phyloP scores from a whole-genome alignment of 345 rosid genomes.

The Noccaea bulbosa region DNA sequence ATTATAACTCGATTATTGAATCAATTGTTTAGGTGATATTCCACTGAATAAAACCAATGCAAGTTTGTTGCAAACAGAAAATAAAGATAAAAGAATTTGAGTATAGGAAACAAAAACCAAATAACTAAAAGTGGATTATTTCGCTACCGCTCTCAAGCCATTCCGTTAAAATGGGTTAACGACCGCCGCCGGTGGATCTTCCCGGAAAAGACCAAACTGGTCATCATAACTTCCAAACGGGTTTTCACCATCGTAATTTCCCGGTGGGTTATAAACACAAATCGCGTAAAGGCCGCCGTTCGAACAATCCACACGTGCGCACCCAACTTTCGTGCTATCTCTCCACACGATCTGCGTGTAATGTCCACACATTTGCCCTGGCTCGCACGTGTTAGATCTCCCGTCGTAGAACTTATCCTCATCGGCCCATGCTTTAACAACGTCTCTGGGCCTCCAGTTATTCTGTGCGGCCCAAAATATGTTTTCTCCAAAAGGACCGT shows the following conservation, averaged over 20 bases:
- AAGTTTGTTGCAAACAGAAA: background rate
- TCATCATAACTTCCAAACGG: conserved; percentile 42
- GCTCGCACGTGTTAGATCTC: conserved; percentile 42
- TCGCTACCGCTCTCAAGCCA: background rate
- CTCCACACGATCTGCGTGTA: conserved; percentile 68
- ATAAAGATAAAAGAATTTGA: background rate
- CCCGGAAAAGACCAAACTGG: conserved; percentile 25
- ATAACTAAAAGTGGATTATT: conserved; percentile 3
- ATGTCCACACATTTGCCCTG: conserved; percentile 52
- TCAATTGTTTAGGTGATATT: conserved; percentile 11
- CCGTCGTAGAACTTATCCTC: conserved; percentile 44
- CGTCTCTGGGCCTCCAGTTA: conserved; percentile 47
- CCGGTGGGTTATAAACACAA: conserved; percentile 59
- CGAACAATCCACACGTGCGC: conserved; percentile 44
- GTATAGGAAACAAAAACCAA: background rate
- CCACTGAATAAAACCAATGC: conserved; percentile 26
- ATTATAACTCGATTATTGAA: conserved; percentile 20
- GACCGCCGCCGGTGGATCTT: conserved; percentile 36
- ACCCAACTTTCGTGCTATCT: conserved; percentile 48
- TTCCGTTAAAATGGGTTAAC: background rate
- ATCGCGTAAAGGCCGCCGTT: conserved; percentile 46
- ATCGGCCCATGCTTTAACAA: conserved; percentile 51
- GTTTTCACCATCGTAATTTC: conserved; percentile 51
- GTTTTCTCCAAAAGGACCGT: conserved; percentile 61
- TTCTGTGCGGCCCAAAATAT: conserved; percentile 49